A percentile compares a stretch with the other conserved stretches of the same genome.
phyloP scores from a whole-genome alignment of 2,329 filamentous ascomycete genomes.

The Cladosporium austrohemisphaericum region DNA sequence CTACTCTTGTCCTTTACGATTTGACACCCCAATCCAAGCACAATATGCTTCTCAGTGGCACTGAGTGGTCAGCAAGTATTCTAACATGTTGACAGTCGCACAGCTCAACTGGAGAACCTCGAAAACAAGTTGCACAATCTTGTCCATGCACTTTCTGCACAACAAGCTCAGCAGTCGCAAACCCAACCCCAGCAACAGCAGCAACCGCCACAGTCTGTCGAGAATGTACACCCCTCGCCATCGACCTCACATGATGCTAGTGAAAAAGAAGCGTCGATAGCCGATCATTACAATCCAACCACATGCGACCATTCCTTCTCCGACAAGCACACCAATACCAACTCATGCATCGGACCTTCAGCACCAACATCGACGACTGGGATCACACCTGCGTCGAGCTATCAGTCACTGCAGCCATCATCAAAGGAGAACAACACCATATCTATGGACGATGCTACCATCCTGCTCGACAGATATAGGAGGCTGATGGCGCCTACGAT shows the following conservation, averaged over 20 bases:
- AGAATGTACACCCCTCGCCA: conserved; percentile 9
- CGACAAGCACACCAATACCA: neutral
- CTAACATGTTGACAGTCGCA: conserved; percentile 23
- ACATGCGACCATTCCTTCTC: neutral
- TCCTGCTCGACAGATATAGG: conserved; percentile 27
- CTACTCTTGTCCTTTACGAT: too few species aligned
- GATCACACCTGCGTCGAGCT: neutral
- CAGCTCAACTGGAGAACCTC: conserved; percentile 33
- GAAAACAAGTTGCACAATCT: conserved; percentile 34
- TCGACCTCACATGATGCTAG: conserved; percentile 1
- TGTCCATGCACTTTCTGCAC: conserved; percentile 28
- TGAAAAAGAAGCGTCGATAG: neutral
- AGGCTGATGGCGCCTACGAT: conserved; percentile 25
- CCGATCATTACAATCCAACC: neutral
- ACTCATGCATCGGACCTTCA: neutral
- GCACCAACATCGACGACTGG: neutral
- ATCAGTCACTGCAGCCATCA: neutral
- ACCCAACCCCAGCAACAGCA: neutral
- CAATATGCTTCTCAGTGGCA: too few species aligned
- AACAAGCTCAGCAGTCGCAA: conserved; percentile 16
- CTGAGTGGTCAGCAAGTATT: too few species aligned
- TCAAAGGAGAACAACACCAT: too few species aligned
- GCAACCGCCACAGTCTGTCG: neutral
- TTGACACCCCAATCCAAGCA: too few species aligned
- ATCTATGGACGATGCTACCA: conserved; percentile 25